Percentiles rank a stretch among this genome's conserved stretches.
These are phyloP conservation scores for Candida nanaspora DNA, from an alignment of 805 yeast genomes.

Conservation along the genomic window DNA sequence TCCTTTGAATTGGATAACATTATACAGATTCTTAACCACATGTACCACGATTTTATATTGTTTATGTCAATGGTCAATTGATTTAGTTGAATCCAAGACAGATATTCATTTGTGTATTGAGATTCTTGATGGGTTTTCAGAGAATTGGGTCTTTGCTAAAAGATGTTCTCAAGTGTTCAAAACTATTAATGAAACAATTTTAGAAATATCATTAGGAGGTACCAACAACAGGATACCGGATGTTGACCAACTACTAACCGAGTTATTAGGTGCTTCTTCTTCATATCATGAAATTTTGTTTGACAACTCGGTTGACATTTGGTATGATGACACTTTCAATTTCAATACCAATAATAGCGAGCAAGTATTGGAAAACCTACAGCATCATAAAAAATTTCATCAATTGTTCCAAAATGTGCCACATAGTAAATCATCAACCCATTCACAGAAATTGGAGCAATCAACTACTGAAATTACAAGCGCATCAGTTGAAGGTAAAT, in stretches of 20 bases:
- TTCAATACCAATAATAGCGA: not conserved
- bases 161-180: conserved; percentile 37
- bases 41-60: conserved; percentile 42
- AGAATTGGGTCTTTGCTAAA: conserved; percentile 39
- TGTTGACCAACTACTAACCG: conserved; percentile 32
- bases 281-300: conserved; percentile 39
- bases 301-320: conserved; percentile 38
- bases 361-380: not conserved
- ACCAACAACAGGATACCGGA: conserved; percentile 28
- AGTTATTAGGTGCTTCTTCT: conserved; percentile 36
- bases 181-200: conserved; percentile 34
- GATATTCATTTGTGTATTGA: conserved; percentile 41
- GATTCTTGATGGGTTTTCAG: conserved; percentile 37
- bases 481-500: too few species aligned
- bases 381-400: not conserved
- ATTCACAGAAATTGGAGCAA: too few species aligned
- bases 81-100: conserved; percentile 36
- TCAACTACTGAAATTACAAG: too few species aligned
- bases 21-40: conserved; percentile 37
- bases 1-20: conserved; percentile 45
- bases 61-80: conserved; percentile 38
- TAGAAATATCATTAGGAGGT: conserved; percentile 34
- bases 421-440: too few species aligned
- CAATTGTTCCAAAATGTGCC: not conserved
- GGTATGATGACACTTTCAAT: conserved; percentile 26